Evolutionary conservation across 352 stramenopile genomes (phyloP).

Genomic region (Blastocystis sp.): DNA sequence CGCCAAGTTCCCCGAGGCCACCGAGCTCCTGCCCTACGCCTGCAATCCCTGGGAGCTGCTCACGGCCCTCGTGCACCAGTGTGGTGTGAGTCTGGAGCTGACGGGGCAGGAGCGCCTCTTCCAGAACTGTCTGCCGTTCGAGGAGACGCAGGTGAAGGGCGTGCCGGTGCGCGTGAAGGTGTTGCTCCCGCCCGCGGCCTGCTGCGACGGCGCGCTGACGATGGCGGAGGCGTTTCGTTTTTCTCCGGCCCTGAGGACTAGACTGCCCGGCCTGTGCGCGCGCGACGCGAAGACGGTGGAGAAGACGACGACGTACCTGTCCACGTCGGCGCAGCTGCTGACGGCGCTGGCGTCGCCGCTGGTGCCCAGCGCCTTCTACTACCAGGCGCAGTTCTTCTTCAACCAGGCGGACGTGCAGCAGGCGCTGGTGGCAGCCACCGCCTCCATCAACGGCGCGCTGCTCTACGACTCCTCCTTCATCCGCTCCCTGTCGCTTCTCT

Average conservation of each 20-base stretch:
- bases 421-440: neutral
- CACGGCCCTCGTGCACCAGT: conserved; percentile 36
- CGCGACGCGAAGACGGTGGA: neutral
- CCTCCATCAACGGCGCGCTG: neutral
- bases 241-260: neutral
- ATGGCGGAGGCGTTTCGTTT: neutral
- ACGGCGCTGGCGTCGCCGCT: neutral
- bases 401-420: neutral
- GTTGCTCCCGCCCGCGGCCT: neutral
- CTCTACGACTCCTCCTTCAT: conserved; percentile 30
- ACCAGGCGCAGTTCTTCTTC: neutral
- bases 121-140: conserved; percentile 17
- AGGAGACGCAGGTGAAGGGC: conserved; percentile 1
- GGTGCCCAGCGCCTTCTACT: neutral
- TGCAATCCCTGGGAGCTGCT: conserved; percentile 66
- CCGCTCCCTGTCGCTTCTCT: neutral
- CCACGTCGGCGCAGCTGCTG: neutral
- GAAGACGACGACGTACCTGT: neutral
- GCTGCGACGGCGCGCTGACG: neutral
- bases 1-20: conserved; percentile 34
- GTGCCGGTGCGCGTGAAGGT: conserved; percentile 53
- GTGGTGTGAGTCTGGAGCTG: conserved; percentile 8
- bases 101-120: conserved; percentile 40
- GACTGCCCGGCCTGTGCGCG: neutral
- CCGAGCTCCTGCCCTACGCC: conserved; percentile 17